Evolutionary conservation across 1,284 basidiomycete species (phyloP), one percentile per base, ranked within the genome.

Genomic region (Sanghuangporus baumii): DNA sequence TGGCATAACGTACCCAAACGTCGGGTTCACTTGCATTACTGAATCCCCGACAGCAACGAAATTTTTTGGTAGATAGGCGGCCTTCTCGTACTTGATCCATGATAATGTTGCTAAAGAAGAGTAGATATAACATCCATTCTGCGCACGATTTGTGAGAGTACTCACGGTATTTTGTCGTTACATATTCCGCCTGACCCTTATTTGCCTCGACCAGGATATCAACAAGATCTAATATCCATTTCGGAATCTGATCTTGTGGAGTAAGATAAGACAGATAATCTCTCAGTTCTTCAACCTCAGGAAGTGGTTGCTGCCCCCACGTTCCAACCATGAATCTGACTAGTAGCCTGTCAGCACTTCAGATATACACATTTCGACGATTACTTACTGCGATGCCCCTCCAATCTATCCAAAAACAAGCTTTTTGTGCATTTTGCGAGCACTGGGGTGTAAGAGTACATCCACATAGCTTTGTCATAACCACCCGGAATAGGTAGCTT

Each of bases 31-130:
- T 16, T 62, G 64, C 66, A 67, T 65, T 18, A 55, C 64, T 9
- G 66, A 57, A 52, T 67, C 66, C 20, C 66, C 66, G 36, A 67
- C 43, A 20, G 66, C 61, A 18, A 67, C 59, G 47, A 65, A 67
- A 38, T 67, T 67, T n/a, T 37, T 58, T 11, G 66, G 66, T 9
- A 65, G 8, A n/a, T 63, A 60, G 9, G 64, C 38, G 18, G 52
- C 54, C 14, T 52, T 36, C 12, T 65, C 64, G 40, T 67, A 67
- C 16, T 59, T 57, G 38, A 67, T 63, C 41, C 61, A 63, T 16
- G 64, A 63, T 26, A 62, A 59, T 5, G 55, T 14, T 34, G 64
- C 66, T 67, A 52, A 46, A 16, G 12, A 36, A 34, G 31, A 43
- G 40, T 23, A 51, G 26, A 26, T 12, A 8, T 47, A 18, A 55